Evolutionary conservation across 2,329 filamentous ascomycete species (phyloP).

Genomic region (Paecilomyces sp.): DNA sequence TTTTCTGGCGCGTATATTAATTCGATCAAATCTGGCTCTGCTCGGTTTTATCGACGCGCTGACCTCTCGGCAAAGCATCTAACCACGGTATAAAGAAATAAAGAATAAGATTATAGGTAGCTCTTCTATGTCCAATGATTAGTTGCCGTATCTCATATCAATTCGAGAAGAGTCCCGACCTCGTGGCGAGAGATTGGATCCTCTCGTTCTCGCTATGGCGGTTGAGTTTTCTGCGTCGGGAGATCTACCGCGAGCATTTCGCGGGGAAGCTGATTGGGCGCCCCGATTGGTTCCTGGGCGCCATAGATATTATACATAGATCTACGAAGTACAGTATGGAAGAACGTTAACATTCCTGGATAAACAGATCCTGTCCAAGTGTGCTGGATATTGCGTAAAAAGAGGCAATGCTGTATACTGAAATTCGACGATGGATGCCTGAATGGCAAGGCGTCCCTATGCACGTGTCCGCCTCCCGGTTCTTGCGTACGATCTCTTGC

Average conservation of each 20-base stretch:
- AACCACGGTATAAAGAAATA: not conserved
- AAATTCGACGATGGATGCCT: not conserved
- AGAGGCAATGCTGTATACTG: not conserved
- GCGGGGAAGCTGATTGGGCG: not conserved
- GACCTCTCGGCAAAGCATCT: not conserved
- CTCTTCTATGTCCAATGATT: no score
- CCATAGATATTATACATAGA: not conserved
- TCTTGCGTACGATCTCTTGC: no score
- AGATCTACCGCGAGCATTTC: conserved; percentile 5
- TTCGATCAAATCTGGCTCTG: not conserved
- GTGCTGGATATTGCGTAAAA: not conserved
- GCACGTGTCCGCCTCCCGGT: not conserved
- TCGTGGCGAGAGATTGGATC: no score
- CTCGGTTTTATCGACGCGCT: not conserved
- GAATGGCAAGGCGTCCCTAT: not conserved
- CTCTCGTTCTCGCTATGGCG: not conserved
- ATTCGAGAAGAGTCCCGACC: no score
- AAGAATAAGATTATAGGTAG: no score
- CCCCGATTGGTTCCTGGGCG: not conserved
- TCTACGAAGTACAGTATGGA: not conserved
- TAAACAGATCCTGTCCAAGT: not conserved
- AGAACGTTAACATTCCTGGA: not conserved
- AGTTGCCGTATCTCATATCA: no score
- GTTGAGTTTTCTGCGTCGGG: conserved; percentile 6
- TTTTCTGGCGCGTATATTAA: not conserved